phyloP scores from a whole-genome alignment of 345 rosid genomes.

The Citrus sp. region DNA sequence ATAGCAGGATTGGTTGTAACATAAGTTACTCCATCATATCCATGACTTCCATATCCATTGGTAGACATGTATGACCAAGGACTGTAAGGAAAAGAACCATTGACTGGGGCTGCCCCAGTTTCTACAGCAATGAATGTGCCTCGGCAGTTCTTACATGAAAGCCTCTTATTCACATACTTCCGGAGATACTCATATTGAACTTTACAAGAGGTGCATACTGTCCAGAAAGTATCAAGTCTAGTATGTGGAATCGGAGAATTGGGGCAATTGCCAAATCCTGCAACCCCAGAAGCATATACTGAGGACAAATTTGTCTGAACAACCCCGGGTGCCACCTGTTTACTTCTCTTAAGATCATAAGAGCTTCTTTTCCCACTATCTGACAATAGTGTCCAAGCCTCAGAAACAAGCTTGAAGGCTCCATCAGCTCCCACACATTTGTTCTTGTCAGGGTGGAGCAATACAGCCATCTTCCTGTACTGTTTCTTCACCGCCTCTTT shows the following conservation, averaged over 20 bases:
- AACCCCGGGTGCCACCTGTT: slow-evolving; percentile 30
- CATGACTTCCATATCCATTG: slow-evolving; percentile 64
- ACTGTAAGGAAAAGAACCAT: slow-evolving; percentile 68
- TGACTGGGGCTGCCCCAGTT: slow-evolving; percentile 79
- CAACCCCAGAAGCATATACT: slow-evolving; percentile 40
- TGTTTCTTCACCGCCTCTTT: slow-evolving; percentile 84
- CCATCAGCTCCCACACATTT: slow-evolving; percentile 95
- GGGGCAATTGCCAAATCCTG: slow-evolving; percentile 46
- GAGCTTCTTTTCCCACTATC: slow-evolving; percentile 66
- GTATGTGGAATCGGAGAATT: slow-evolving; percentile 45
- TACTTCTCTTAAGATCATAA: slow-evolving; percentile 50
- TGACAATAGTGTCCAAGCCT: slow-evolving; percentile 84
- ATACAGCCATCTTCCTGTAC: slow-evolving; percentile 84
- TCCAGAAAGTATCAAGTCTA: slow-evolving; percentile 92
- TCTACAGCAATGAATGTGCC: slow-evolving; percentile 86
- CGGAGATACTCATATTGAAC: slow-evolving; percentile 96
- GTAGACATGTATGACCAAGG: slow-evolving; percentile 50
- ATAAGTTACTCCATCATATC: slow-evolving; percentile 60
- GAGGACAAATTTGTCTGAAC: slow-evolving; percentile 43
- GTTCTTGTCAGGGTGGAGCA: slow-evolving; percentile 96
- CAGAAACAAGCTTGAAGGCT: slow-evolving; percentile 90
- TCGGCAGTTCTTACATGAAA: slow-evolving; percentile 98
- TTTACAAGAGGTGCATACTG: slow-evolving; percentile 96
- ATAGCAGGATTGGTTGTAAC: slow-evolving; percentile 65
- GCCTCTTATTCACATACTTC: slow-evolving; percentile 92